phyloP scores from a whole-genome alignment of 306 rosid genomes.

The Glycine soja region DNA sequence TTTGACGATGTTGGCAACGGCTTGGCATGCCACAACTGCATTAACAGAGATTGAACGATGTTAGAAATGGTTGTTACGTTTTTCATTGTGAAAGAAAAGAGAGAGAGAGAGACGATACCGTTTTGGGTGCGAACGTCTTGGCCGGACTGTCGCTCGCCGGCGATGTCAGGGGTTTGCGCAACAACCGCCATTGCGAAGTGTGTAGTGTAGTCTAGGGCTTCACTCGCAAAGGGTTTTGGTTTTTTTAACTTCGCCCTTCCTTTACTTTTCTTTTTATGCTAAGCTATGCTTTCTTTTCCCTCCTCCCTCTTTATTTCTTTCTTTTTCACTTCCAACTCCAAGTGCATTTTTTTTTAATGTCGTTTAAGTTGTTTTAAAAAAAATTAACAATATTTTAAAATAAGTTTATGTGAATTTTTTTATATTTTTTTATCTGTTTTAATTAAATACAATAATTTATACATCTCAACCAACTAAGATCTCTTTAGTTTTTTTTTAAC shows the following conservation, averaged over 20 bases:
- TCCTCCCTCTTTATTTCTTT: background rate
- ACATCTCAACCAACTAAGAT: no score
- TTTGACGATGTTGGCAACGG: conserved; percentile 93
- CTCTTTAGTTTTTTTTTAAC: no score
- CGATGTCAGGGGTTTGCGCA: conserved; percentile 74
- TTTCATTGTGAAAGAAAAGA: background rate
- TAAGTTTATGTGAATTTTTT: background rate
- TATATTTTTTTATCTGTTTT: no score
- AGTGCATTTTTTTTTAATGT: background rate
- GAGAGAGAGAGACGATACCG: conserved; percentile 53
- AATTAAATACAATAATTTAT: no score
- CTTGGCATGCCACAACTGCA: conserved; percentile 84
- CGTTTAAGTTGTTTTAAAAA: background rate
- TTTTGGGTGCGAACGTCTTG: conserved; percentile 98
- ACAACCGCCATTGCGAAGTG: conserved; percentile 58
- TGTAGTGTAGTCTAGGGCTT: conserved; percentile 35
- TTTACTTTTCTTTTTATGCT: conserved; percentile 8
- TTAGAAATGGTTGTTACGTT: conserved; percentile 27
- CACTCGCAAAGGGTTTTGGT: conserved; percentile 18
- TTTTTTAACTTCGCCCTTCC: conserved; percentile 23
- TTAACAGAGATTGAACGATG: background rate
- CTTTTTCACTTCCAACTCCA: background rate
- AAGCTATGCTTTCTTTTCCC: background rate
- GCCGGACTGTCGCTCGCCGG: conserved; percentile 93
- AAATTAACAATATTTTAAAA: background rate